Evolutionary conservation across 352 stramenopile species (phyloP).

Genomic region (Pythium sp.): DNA sequence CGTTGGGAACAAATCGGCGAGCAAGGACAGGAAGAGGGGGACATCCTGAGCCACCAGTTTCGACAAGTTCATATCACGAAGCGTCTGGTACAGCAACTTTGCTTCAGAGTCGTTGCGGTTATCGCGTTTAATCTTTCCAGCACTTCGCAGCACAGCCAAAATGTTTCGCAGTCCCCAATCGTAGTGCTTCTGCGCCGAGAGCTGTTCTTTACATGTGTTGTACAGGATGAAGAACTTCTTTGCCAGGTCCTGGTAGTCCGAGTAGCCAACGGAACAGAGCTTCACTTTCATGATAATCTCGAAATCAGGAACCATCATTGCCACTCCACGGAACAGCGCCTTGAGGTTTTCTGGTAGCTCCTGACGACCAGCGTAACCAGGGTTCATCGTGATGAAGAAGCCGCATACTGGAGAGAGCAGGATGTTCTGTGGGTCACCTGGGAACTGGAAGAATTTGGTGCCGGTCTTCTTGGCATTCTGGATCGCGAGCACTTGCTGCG

Average conservation of each 20-base stretch:
- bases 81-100: slow-evolving; percentile 86
- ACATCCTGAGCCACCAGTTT: slow-evolving; percentile 98
- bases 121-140: slow-evolving; percentile 90
- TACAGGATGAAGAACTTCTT: slow-evolving; percentile 94
- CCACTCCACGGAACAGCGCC: slow-evolving; percentile 87
- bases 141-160: slow-evolving; percentile 83
- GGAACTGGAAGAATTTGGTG: slow-evolving; percentile 96
- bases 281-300: slow-evolving; percentile 97
- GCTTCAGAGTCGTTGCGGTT: slow-evolving; percentile 87
- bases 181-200: slow-evolving; percentile 92
- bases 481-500: slow-evolving; percentile 97
- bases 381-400: slow-evolving; percentile 99
- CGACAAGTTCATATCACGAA: slow-evolving; percentile 97
- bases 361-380: slow-evolving; percentile 96
- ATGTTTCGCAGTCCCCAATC: slow-evolving; percentile 92
- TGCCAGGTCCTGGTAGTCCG: slow-evolving; percentile 88
- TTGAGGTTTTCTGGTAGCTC: slow-evolving; percentile 99
- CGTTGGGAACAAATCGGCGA: slow-evolving; percentile 96
- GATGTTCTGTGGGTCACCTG: slow-evolving; percentile 97
- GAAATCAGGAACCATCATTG: slow-evolving; percentile 92
- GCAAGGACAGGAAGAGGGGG: slow-evolving; percentile 95
- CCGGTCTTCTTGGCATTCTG: slow-evolving; percentile 97
- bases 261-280: slow-evolving; percentile 92
- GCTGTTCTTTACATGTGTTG: slow-evolving; percentile 89
- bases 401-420: slow-evolving; percentile 93